These are phyloP conservation scores for Ascochyta viciae-villosae DNA, from an alignment of 2,329 filamentous ascomycete species.

Conservation along the genomic window DNA sequence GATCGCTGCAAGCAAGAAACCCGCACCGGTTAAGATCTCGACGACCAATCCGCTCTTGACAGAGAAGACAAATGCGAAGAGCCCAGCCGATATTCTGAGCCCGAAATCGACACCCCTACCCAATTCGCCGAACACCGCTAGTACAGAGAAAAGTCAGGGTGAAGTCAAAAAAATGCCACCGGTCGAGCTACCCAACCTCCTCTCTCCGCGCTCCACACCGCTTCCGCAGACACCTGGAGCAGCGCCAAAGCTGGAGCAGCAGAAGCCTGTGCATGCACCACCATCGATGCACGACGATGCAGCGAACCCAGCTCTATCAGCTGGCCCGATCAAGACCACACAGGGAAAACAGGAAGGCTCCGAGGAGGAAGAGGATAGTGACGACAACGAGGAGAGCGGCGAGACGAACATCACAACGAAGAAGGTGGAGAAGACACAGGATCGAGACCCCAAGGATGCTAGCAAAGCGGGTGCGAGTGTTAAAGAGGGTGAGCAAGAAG, in stretches of 20 bases:
- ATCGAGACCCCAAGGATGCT: slow-evolving; percentile 34
- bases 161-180: slow-evolving; percentile 6
- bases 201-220: slow-evolving; percentile 36
- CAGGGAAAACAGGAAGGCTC: slow-evolving; percentile 19
- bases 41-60: slow-evolving; percentile 46
- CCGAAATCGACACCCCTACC: slow-evolving; percentile 17
- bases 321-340: slow-evolving; percentile 27
- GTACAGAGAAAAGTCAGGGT: not conserved
- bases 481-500: slow-evolving; percentile 39
- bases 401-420: slow-evolving; percentile 21
- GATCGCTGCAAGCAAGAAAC: slow-evolving; percentile 47
- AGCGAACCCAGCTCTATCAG: slow-evolving; percentile 32
- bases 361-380: slow-evolving; percentile 13
- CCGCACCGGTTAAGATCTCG: slow-evolving; percentile 38
- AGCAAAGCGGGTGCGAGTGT: slow-evolving; percentile 47
- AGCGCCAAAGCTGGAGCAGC: slow-evolving; percentile 20
- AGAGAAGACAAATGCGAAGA: slow-evolving; percentile 46
- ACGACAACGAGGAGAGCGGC: slow-evolving; percentile 20
- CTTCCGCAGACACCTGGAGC: slow-evolving; percentile 35
- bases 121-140: slow-evolving; percentile 16
- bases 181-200: slow-evolving; percentile 14
- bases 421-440: slow-evolving; percentile 26
- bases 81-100: slow-evolving; percentile 22
- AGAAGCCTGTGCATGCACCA: slow-evolving; percentile 32
- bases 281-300: slow-evolving; percentile 35